phyloP scores from a whole-genome alignment of 2,329 filamentous ascomycete species.

The Onygenales sp. region DNA sequence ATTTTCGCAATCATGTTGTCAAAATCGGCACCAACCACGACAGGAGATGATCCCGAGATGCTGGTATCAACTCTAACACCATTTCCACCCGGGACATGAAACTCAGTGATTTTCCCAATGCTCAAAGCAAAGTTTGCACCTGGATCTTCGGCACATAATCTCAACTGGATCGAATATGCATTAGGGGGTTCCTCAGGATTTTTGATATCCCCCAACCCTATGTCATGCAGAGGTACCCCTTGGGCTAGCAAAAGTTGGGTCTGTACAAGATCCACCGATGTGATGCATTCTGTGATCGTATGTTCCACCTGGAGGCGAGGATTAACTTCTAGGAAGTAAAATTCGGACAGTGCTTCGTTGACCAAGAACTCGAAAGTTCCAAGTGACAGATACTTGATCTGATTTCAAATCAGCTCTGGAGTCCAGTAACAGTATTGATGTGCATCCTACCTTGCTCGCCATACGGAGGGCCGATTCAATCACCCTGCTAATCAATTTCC shows the following conservation, averaged over 20 bases:
- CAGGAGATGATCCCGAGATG: constrained; percentile 32
- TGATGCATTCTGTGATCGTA: constrained; percentile 50
- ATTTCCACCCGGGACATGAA: constrained; percentile 47
- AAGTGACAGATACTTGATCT: constrained; percentile 48
- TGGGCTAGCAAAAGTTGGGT: constrained; percentile 47
- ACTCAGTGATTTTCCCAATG: constrained; percentile 49
- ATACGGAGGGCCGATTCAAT: constrained; percentile 47
- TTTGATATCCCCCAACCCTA: constrained; percentile 22
- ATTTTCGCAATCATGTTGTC: constrained; percentile 53
- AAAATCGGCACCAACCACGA: constrained; percentile 46
- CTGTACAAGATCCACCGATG: constrained; percentile 45
- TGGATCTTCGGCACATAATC: constrained; percentile 49
- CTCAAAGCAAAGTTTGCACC: constrained; percentile 46
- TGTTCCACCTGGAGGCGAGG: constrained; percentile 54
- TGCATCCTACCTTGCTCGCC: constrained; percentile 33
- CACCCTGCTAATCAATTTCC: constrained; percentile 38
- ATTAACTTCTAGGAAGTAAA: constrained; percentile 54
- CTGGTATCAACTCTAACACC: constrained; percentile 51
- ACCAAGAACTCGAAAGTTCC: constrained; percentile 59
- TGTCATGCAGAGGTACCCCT: constrained; percentile 33
- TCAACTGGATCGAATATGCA: constrained; percentile 45
- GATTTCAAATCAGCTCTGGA: constrained; percentile 11
- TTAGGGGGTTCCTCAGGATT: constrained; percentile 27
- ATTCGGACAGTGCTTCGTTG: constrained; percentile 38
- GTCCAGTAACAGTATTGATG: not conserved